Evolutionary conservation across 768 basidiomycete genomes (phyloP).

Genomic region (Calocybe indica): DNA sequence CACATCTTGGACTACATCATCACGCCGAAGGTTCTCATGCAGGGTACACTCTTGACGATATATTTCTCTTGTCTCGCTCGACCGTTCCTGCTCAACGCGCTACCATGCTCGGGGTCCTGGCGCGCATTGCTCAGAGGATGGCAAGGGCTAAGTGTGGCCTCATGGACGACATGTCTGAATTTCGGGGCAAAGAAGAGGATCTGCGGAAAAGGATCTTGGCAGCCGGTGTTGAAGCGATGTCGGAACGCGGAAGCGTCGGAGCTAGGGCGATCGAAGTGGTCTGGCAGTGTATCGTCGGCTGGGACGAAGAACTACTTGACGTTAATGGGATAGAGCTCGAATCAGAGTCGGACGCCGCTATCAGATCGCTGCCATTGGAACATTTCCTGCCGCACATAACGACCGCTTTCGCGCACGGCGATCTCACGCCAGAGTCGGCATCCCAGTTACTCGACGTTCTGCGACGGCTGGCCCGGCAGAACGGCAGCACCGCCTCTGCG

Average conservation of each 20-base stretch:
- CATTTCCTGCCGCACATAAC: conserved; percentile 46
- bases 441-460: conserved; percentile 53
- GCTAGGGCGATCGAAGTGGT: conserved; percentile 63
- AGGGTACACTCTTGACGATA: conserved; percentile 85
- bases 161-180: conserved; percentile 27
- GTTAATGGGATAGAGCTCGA: conserved; percentile 46
- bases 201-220: conserved; percentile 60
- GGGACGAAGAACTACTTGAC: conserved; percentile 36
- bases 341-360: conserved; percentile 17
- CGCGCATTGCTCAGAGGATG: conserved; percentile 42
- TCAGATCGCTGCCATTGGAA: conserved; percentile 29
- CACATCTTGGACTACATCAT: conserved; percentile 86
- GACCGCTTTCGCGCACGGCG: conserved; percentile 30
- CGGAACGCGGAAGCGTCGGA: conserved; percentile 61
- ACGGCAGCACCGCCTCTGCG: conserved; percentile 41
- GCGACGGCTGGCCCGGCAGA: conserved; percentile 56
- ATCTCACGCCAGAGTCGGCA: conserved; percentile 42
- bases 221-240: conserved; percentile 60
- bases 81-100: conserved; percentile 81
- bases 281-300: conserved; percentile 71
- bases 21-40: conserved; percentile 77
- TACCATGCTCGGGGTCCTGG: conserved; percentile 72
- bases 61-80: conserved; percentile 74
- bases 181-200: conserved; percentile 34
- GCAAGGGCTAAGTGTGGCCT: conserved; percentile 26